Conservation (phyloP, 352 stramenopile genomes). For the Thalassiosira mediterranea region DNA sequence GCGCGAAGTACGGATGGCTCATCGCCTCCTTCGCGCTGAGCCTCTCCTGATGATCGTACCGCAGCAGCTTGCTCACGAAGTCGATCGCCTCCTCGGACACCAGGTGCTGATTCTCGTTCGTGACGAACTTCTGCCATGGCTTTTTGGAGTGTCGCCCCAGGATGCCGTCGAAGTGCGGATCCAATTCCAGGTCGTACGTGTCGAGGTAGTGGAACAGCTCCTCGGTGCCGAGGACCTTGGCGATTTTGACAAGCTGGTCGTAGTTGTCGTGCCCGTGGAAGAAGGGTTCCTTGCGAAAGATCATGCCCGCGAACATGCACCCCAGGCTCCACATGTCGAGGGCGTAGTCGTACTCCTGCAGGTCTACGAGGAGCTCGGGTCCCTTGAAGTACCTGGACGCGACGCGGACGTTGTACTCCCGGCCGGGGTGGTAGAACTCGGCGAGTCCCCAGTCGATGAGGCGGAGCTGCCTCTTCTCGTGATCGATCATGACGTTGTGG, state of each 20-base stretch:
- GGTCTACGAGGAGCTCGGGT: constrained; percentile 97
- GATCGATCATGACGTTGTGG: constrained; percentile 99
- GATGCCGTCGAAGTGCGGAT: constrained; percentile 98
- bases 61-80: constrained; percentile 90
- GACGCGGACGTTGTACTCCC: constrained; percentile 99
- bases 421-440: constrained; percentile 98
- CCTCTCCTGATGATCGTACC: constrained; percentile 95
- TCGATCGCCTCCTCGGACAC: constrained; percentile 94
- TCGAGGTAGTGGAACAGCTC: constrained; percentile 98
- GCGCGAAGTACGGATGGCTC: constrained; percentile 97
- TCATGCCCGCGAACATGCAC: constrained; percentile 99
- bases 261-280: constrained; percentile 99
- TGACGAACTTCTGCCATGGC: constrained; percentile 99
- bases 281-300: constrained; percentile 99
- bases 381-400: constrained; percentile 99
- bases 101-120: constrained; percentile 96
- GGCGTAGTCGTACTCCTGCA: constrained; percentile 99
- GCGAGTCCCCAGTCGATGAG: constrained; percentile 99
- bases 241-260: constrained; percentile 99
- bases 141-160: constrained; percentile 97
- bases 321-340: constrained; percentile 99
- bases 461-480: constrained; percentile 96
- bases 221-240: constrained; percentile 96
- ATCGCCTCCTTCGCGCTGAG: constrained; percentile 98
- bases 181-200: constrained; percentile 98